phyloP scores from a whole-genome alignment of 305 asterid species.

The Ilex paraguariensis region DNA sequence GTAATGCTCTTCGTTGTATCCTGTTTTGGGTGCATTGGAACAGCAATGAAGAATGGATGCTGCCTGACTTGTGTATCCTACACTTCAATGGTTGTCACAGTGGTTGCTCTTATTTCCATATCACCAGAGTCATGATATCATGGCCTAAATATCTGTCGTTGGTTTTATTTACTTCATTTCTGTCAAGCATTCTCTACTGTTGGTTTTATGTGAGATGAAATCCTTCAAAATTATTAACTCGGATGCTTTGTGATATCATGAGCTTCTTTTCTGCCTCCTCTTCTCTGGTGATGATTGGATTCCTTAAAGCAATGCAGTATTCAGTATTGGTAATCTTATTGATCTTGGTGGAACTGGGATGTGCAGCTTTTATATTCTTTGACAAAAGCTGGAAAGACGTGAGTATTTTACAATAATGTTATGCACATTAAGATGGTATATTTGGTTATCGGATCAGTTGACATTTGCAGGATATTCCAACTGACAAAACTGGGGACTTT shows the following conservation, averaged over 20 bases:
- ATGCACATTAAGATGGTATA: too few relatives aligned
- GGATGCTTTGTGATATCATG: not conserved
- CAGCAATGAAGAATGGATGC: conserved; percentile 75
- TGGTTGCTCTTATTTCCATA: too few relatives aligned
- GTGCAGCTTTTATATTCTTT: conserved; percentile 87
- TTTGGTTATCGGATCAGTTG: conserved; percentile 14
- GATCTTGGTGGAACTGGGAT: conserved; percentile 80
- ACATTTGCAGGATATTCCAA: conserved; percentile 63
- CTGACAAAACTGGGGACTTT: conserved; percentile 82
- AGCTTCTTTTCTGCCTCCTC: conserved; percentile 6
- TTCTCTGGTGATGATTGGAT: conserved; percentile 19
- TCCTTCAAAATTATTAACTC: not conserved
- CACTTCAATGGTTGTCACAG: not conserved
- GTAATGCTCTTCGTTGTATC: conserved; percentile 63
- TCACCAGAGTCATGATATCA: too few relatives aligned
- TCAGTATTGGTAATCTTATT: conserved; percentile 70
- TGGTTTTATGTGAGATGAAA: not conserved
- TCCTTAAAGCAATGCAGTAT: conserved; percentile 78
- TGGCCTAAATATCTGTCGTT: not conserved
- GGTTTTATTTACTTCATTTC: not conserved
- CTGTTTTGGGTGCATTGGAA: conserved; percentile 92
- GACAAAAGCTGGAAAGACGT: conserved; percentile 95
- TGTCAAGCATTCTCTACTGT: not conserved
- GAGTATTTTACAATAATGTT: conserved; percentile 16
- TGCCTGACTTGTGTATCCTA: conserved; percentile 93